Conservation (phyloP, 2,329 filamentous ascomycete genomes). For the Corinectria fuckeliana region DNA sequence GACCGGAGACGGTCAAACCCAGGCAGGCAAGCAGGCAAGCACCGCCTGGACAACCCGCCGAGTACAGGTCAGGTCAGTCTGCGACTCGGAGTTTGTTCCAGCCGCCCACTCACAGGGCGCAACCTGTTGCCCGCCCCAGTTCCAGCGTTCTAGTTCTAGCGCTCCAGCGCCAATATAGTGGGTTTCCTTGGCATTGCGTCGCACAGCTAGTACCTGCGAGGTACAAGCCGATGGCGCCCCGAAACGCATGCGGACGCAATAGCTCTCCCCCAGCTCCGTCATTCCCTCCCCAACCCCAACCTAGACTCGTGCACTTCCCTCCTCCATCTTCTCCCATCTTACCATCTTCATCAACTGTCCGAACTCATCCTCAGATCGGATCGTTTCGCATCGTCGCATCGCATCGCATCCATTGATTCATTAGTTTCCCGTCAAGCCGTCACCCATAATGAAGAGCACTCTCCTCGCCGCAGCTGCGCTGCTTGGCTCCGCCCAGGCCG, state of each 20-base stretch:
- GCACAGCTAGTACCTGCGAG: background rate
- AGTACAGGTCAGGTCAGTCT: background rate
- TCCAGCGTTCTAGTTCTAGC: background rate
- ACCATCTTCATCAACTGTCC: conserved; percentile 16
- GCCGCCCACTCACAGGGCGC: conserved; percentile 13
- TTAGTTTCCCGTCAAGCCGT: conserved; percentile 18
- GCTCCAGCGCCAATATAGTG: background rate
- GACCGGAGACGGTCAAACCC: conserved; percentile 28
- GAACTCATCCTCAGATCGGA: conserved; percentile 18
- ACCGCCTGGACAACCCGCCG: conserved; percentile 2
- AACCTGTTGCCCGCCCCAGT: background rate
- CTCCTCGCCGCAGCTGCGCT: conserved; percentile 80
- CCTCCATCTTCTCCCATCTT: conserved; percentile 25
- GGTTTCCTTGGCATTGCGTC: background rate
- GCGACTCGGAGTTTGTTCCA: background rate
- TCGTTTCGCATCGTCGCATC: conserved; percentile 11
- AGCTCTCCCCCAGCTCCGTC: conserved; percentile 36
- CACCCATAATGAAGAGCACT: conserved; percentile 81
- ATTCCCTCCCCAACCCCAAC: conserved; percentile 21
- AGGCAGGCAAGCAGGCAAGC: conserved; percentile 34
- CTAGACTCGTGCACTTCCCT: conserved; percentile 19
- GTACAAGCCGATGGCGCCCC: conserved; percentile 20
- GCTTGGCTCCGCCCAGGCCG: conserved; percentile 82
- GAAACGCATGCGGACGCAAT: conserved; percentile 38
- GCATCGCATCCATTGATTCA: conserved; percentile 10